A percentile compares a stretch with the other conserved stretches of the same genome.
Evolutionary conservation across 2,329 filamentous ascomycete genomes (phyloP).

Genomic region (Aspergillus brunneoviolaceus): DNA sequence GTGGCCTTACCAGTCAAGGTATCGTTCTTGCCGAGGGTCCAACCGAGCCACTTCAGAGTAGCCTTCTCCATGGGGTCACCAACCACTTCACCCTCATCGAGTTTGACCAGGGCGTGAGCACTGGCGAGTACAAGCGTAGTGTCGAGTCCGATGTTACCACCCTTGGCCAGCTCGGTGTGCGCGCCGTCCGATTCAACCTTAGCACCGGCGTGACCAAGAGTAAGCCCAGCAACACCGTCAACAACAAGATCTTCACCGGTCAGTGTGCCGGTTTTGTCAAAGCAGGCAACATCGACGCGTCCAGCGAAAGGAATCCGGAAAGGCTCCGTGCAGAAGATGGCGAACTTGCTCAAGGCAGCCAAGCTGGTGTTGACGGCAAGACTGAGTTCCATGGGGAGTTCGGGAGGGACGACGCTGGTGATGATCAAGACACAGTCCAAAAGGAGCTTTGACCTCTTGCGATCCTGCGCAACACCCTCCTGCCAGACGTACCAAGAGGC

Average conservation of each 20-base stretch:
- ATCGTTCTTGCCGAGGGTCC: conserved; percentile 89
- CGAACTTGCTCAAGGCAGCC: conserved; percentile 88
- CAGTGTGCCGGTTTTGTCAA: conserved; percentile 96
- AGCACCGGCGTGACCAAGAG: conserved; percentile 66
- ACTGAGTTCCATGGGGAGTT: conserved; percentile 96
- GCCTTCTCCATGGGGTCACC: conserved; percentile 99
- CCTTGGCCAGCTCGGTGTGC: conserved; percentile 72
- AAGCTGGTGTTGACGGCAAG: conserved; percentile 97
- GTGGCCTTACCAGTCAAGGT: conserved; percentile 66
- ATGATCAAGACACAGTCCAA: conserved; percentile 97
- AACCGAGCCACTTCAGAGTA: conserved; percentile 82
- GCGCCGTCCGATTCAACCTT: conserved; percentile 75
- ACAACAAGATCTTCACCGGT: conserved; percentile 97
- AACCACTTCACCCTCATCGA: conserved; percentile 95
- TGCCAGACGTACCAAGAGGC: conserved; percentile 99
- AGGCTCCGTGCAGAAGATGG: conserved; percentile 98
- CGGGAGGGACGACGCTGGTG: conserved; percentile 96
- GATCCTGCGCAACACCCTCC: conserved; percentile 89
- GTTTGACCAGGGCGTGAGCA: conserved; percentile 89
- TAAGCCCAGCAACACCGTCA: conserved; percentile 89
- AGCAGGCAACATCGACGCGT: conserved; percentile 93
- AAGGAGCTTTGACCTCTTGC: conserved; percentile 95
- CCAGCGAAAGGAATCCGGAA: conserved; percentile 97
- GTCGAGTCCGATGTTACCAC: conserved; percentile 69
- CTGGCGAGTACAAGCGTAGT: conserved; percentile 93